phyloP scores from a whole-genome alignment of 129 eudicot genomes.

The Lactuca saligna region DNA sequence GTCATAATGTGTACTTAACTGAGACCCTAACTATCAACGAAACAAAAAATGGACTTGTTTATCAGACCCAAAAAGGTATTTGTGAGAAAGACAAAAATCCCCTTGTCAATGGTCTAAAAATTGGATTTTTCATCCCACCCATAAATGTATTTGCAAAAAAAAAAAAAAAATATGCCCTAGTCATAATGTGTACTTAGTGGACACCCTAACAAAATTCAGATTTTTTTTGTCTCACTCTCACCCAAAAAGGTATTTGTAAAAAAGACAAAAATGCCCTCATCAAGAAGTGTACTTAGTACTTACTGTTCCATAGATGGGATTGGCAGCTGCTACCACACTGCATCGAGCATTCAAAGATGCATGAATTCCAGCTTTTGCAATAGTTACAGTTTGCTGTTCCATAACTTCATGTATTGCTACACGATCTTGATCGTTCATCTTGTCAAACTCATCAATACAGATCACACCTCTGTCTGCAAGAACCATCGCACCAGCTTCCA shows the following conservation, averaged over 20 bases:
- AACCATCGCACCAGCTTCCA: constrained; percentile 99
- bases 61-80: too few species aligned
- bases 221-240: too few species aligned
- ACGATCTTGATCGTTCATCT: constrained; percentile 99
- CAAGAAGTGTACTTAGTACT: constrained; percentile 16
- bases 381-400: constrained; percentile 99
- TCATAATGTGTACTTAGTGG: too few species aligned
- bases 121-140: too few species aligned
- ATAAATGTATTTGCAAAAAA: too few species aligned
- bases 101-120: too few species aligned
- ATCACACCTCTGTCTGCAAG: constrained; percentile 99
- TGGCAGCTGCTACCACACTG: constrained; percentile 99
- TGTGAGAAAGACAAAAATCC: too few species aligned
- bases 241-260: not conserved
- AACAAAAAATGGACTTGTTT: too few species aligned
- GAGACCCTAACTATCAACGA: too few species aligned
- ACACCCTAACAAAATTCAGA: too few species aligned
- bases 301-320: constrained; percentile 99
- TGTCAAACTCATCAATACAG: constrained; percentile 98
- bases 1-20: too few species aligned
- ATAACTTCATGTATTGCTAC: constrained; percentile 99
- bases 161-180: too few species aligned
- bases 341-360: constrained; percentile 97
- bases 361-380: constrained; percentile 98
- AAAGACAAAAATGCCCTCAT: not conserved